Evolutionary conservation across 2,329 filamentous ascomycete species (phyloP), one percentile per base, ranked within the genome.

Genomic region (Talaromyces sp.): DNA sequence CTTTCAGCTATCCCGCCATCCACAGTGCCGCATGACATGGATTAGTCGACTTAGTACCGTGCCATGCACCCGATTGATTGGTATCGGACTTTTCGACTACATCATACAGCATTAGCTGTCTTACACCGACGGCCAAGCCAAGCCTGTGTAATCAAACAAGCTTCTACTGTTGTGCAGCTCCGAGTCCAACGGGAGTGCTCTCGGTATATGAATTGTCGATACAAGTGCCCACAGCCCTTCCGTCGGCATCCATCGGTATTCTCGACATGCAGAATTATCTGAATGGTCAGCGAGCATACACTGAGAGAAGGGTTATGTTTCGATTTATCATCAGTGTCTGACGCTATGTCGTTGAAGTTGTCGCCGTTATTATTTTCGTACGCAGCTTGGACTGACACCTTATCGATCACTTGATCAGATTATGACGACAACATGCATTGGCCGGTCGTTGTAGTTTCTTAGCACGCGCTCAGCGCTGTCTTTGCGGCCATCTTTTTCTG

Each of bases 361-460:
- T 25, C 19, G 4, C 10, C n/a, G n/a, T 25, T 22, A 53, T 53
- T 7, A 51, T 51, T n/a, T 17, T 29, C 1, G 47, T n/a, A 29
- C 1, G 47, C 10, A 29, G 47, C 47, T 27, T n/a, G 25, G 19
- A 31, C 15, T 53, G 49, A 53, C 49, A 31, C 31, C 17, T 36
- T 38, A 31, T 13, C 17, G 25, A 63, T 63, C 61, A 45, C 38
- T 43, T 63, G 51, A 63, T 54, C 43, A 19, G 22, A 43, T 22
- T 36, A 58, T 63, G 61, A 63, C 61, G 61, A 56, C 51, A 63
- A 22, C 5, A 31, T 63, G 51, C 61, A 63, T 58, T 31, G 34
- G 22, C 47, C 6, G 31, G 25, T 29, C 15, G 27, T 25, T 13
- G 22, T 19, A 19, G 10, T 27, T 53, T 38, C 27, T 53, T 17